Evolutionary conservation across 768 basidiomycete species (phyloP).

Genomic region (Termitomyces sp.): DNA sequence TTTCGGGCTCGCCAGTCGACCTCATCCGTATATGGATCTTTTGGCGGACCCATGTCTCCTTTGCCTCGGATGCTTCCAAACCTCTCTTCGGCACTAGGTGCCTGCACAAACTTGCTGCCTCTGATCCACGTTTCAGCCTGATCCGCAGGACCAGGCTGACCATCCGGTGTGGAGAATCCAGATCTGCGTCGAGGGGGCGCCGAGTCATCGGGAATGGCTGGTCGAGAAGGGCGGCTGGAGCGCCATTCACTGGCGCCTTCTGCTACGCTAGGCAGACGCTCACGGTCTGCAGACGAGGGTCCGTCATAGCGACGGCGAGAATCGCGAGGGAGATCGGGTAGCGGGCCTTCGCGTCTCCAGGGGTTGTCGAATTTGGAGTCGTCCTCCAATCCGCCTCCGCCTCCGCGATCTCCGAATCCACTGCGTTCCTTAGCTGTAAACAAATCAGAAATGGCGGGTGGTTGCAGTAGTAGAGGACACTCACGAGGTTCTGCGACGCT

Average conservation of each 20-base stretch:
- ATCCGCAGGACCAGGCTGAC: constrained; percentile 53
- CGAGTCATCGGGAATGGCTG: constrained; percentile 39
- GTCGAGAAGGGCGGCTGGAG: constrained; percentile 41
- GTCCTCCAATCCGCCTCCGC: constrained; percentile 46
- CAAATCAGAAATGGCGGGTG: constrained; percentile 7
- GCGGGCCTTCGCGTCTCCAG: constrained; percentile 87
- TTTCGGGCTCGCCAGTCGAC: constrained; percentile 64
- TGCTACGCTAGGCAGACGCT: constrained; percentile 41
- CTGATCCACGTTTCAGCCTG: constrained; percentile 75
- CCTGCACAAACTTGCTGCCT: constrained; percentile 68
- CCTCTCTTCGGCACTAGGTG: constrained; percentile 34
- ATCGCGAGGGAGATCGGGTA: constrained; percentile 67
- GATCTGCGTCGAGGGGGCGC: constrained; percentile 52
- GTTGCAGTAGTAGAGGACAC: constrained; percentile 25
- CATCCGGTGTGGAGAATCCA: constrained; percentile 43
- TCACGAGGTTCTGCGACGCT: constrained; percentile 95
- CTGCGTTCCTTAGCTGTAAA: constrained; percentile 68
- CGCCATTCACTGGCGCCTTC: constrained; percentile 72
- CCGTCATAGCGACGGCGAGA: constrained; percentile 65
- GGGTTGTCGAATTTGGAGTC: constrained; percentile 77
- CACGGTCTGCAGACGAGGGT: constrained; percentile 34
- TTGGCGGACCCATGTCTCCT: constrained; percentile 50
- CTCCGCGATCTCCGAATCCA: constrained; percentile 35
- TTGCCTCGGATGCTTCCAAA: constrained; percentile 45
- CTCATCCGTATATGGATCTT: constrained; percentile 47